A percentile compares a stretch with the other conserved stretches of the same genome.
Evolutionary conservation across 331 rosid genomes (phyloP).

Genomic region (Quercus lobata): DNA sequence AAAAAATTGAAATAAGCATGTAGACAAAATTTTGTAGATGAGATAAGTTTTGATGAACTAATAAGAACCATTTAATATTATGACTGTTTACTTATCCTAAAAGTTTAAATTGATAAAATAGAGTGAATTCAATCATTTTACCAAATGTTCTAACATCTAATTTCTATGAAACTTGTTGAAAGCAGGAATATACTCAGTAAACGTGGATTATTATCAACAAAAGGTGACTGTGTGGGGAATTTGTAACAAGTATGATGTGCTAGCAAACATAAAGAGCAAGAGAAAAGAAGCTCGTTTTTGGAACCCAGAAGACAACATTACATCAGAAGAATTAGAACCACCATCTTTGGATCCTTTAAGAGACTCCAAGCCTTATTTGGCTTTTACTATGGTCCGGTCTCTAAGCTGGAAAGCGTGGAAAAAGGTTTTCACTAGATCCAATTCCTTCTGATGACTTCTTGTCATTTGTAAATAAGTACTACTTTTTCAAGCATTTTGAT

Average conservation of each 20-base stretch:
- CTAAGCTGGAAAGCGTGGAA: conserved; percentile 74
- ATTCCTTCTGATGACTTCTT: conserved; percentile 37
- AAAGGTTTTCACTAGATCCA: conserved; percentile 54
- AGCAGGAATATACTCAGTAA: conserved; percentile 82
- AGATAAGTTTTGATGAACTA: too few relatives aligned
- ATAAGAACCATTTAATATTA: too few relatives aligned
- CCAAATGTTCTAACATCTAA: too few relatives aligned
- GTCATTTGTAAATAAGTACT: conserved; percentile 13
- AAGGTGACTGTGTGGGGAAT: conserved; percentile 95
- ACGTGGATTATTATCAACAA: conserved; percentile 63
- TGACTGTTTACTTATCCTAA: too few relatives aligned
- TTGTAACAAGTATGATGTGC: conserved; percentile 79
- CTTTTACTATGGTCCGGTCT: conserved; percentile 63
- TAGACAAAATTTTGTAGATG: too few relatives aligned
- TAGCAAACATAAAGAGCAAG: conserved; percentile 57
- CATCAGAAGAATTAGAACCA: conserved; percentile 17
- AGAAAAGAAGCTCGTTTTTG: conserved; percentile 83
- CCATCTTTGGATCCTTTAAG: conserved; percentile 20
- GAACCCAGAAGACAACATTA: conserved; percentile 55
- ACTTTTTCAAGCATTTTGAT: conserved; percentile 11
- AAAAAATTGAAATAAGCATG: too few relatives aligned
- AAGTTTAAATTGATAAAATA: too few relatives aligned
- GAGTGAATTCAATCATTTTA: too few relatives aligned
- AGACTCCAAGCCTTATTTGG: conserved; percentile 33
- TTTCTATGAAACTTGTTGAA: neutral